Evolutionary conservation across 2,329 filamentous ascomycete species (phyloP).

Genomic region (Tolypocladium ovalisporum): DNA sequence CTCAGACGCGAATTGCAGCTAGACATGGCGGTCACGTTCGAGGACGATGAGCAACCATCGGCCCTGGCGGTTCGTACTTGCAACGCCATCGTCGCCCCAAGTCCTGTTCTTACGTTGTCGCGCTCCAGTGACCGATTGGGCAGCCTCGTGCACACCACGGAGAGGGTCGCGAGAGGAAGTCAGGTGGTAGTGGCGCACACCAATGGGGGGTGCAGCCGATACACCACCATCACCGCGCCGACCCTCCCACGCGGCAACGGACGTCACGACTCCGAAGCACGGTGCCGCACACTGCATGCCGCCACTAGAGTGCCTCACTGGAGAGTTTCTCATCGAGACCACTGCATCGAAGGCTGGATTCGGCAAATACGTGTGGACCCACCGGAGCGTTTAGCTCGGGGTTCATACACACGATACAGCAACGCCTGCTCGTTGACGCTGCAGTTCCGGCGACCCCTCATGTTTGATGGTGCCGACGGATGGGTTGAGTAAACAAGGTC

Average conservation of each 20-base stretch:
- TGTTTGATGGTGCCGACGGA: not conserved
- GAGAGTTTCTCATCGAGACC: not conserved
- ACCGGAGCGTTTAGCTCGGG: not conserved
- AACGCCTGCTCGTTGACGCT: not conserved
- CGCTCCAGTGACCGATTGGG: slow-evolving; percentile 11
- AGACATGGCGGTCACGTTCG: not conserved
- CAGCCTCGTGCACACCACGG: slow-evolving; percentile 19
- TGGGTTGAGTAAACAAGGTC: not conserved
- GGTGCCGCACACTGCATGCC: not conserved
- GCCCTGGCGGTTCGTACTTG: not conserved
- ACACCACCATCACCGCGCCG: slow-evolving; percentile 5
- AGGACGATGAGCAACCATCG: not conserved
- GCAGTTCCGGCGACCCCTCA: not conserved
- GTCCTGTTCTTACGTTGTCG: not conserved
- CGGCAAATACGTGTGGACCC: not conserved
- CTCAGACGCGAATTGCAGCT: not conserved
- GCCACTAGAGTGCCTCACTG: not conserved
- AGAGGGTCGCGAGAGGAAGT: slow-evolving; percentile 20
- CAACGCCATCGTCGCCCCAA: too few species aligned
- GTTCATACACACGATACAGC: not conserved
- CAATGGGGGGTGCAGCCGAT: slow-evolving; percentile 18
- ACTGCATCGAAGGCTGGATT: not conserved
- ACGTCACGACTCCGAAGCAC: not conserved
- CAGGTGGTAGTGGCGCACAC: slow-evolving; percentile 25
- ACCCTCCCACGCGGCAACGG: slow-evolving; percentile 4